Evolutionary conservation across 78 protist species (phyloP).

Genomic region (Protostelium mycophagum): DNA sequence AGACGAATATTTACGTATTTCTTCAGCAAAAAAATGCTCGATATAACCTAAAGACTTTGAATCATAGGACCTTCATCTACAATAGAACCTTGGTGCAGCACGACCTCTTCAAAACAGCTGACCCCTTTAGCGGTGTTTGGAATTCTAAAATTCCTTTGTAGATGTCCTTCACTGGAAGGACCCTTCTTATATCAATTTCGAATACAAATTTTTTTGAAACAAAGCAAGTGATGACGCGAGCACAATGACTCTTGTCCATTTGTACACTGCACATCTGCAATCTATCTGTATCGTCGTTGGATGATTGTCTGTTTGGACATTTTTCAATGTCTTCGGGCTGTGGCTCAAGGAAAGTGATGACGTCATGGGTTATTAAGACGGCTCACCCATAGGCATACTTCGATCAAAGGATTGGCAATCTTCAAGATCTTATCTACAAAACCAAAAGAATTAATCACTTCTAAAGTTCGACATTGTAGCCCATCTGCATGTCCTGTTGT

Average conservation of each 20-base stretch:
- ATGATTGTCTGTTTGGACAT: too few relatives aligned
- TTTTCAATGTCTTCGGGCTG: too few relatives aligned
- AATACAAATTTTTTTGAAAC: too few relatives aligned
- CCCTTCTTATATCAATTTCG: too few relatives aligned
- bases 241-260: too few relatives aligned
- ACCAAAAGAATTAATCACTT: not conserved
- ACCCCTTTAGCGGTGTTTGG: not conserved
- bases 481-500: not conserved
- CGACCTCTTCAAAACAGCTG: not conserved
- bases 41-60: not conserved
- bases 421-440: not conserved
- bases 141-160: not conserved
- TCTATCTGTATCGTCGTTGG: too few relatives aligned
- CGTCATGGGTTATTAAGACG: not conserved
- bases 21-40: not conserved
- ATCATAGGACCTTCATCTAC: not conserved
- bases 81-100: not conserved
- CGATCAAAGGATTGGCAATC: not conserved
- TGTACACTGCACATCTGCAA: too few relatives aligned
- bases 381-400: not conserved
- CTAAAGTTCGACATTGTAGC: not conserved
- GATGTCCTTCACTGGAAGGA: not conserved
- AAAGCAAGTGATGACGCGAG: too few relatives aligned
- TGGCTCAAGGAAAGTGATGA: too few relatives aligned
- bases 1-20: not conserved